These are phyloP conservation scores for Bipolaris oryzae DNA, from an alignment of 2,329 filamentous ascomycete genomes.

Conservation along the genomic window DNA sequence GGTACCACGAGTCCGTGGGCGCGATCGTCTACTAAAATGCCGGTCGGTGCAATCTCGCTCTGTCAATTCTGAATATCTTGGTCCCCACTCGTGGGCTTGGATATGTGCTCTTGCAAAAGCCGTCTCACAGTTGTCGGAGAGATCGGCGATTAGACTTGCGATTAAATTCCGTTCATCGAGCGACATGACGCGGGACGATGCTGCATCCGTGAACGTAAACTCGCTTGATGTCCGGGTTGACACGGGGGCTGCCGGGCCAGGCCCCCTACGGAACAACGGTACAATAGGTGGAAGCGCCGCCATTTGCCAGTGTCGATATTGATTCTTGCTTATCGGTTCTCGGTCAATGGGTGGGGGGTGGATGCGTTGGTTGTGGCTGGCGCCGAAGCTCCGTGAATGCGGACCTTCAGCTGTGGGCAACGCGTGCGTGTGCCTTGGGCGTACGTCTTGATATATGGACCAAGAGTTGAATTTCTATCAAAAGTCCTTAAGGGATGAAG, in stretches of 20 bases:
- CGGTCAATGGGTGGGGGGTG: not conserved
- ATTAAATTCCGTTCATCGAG: constrained; percentile 20
- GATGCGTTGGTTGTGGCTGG: constrained; percentile 10
- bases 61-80: constrained; percentile 12
- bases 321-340: constrained; percentile 7
- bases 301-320: constrained; percentile 5
- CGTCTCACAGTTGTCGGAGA: constrained; percentile 22
- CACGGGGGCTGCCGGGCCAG: not conserved
- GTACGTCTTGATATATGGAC: constrained; percentile 4
- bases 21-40: constrained; percentile 4
- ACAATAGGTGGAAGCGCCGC: constrained; percentile 9
- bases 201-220: not conserved
- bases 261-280: constrained; percentile 8
- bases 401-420: constrained; percentile 7
- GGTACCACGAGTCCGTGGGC: constrained; percentile 6
- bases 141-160: constrained; percentile 23
- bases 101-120: constrained; percentile 21
- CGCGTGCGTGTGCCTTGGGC: constrained; percentile 5
- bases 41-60: constrained; percentile 7
- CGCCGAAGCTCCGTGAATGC: constrained; percentile 10
- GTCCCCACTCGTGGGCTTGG: constrained; percentile 5
- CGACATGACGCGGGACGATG: not conserved
- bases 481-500: constrained; percentile 1
- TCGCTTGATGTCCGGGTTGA: constrained; percentile 9
- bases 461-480: not conserved